A percentile compares a stretch with the other conserved stretches of the same genome.
phyloP scores from a whole-genome alignment of 345 rosid genomes.

The Acer saccharum region DNA sequence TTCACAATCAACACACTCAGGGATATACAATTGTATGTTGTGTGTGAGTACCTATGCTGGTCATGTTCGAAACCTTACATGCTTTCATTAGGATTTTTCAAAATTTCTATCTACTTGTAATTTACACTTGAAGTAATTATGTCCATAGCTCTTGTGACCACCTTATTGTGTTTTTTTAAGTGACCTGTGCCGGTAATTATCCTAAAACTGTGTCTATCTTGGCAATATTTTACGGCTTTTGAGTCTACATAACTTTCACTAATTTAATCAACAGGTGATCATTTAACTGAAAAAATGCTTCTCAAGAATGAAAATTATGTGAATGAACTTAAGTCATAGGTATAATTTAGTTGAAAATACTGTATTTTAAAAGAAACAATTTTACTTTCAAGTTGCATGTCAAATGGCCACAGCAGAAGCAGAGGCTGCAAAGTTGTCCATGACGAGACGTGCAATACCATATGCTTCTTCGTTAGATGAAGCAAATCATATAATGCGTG shows the following conservation, averaged over 20 bases:
- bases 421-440: constrained; percentile 60
- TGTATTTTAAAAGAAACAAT: neutral
- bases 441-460: constrained; percentile 53
- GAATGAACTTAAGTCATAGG: neutral
- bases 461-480: constrained; percentile 47
- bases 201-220: neutral
- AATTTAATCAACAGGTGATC: neutral
- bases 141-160: neutral
- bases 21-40: neutral
- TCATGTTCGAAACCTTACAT: neutral
- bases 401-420: constrained; percentile 61
- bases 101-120: neutral
- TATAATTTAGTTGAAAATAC: neutral
- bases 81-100: neutral
- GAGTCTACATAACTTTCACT: neutral
- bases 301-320: neutral
- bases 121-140: neutral
- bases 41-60: neutral
- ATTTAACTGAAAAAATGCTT: neutral
- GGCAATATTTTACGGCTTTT: neutral
- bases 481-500: constrained; percentile 51
- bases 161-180: neutral
- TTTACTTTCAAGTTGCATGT: neutral
- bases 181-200: neutral
- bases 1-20: neutral